Conservation (phyloP, 2,329 filamentous ascomycete species). For the Juglanconis juglandina region DNA sequence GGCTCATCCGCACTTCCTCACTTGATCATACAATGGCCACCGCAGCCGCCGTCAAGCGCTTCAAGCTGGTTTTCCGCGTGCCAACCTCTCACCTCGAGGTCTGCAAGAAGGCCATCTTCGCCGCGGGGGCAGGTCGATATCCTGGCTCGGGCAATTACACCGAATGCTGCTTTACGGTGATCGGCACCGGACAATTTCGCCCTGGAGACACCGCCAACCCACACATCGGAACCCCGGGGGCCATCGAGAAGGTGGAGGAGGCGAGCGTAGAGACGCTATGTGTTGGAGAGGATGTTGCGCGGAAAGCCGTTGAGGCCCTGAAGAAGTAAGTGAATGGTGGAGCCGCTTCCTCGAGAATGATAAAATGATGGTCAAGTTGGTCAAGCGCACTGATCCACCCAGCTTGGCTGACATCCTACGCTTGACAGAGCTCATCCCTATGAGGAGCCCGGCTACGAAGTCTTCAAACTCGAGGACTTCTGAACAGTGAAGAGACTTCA, state of each 20-base stretch:
- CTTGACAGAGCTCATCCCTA: conserved; percentile 47
- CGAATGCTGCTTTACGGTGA: conserved; percentile 48
- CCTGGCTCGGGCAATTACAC: conserved; percentile 43
- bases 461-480: conserved; percentile 47
- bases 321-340: conserved; percentile 50
- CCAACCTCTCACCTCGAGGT: conserved; percentile 41
- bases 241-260: conserved; percentile 58
- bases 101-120: conserved; percentile 55
- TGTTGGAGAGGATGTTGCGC: conserved; percentile 54
- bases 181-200: conserved; percentile 63
- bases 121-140: conserved; percentile 54
- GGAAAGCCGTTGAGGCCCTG: conserved; percentile 58
- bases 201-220: conserved; percentile 61
- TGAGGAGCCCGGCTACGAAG: conserved; percentile 48
- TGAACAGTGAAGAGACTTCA: conserved; percentile 19
- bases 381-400: neutral
- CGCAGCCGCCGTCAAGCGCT: conserved; percentile 6
- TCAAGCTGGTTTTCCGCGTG: conserved; percentile 47
- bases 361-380: neutral
- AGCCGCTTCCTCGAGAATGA: neutral
- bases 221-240: conserved; percentile 55
- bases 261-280: conserved; percentile 62
- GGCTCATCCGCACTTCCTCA: neutral
- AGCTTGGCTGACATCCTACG: conserved; percentile 20
- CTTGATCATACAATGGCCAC: neutral